Evolutionary conservation across 139 green algal genomes (phyloP).

Genomic region (Chlamydomonas applanata): DNA sequence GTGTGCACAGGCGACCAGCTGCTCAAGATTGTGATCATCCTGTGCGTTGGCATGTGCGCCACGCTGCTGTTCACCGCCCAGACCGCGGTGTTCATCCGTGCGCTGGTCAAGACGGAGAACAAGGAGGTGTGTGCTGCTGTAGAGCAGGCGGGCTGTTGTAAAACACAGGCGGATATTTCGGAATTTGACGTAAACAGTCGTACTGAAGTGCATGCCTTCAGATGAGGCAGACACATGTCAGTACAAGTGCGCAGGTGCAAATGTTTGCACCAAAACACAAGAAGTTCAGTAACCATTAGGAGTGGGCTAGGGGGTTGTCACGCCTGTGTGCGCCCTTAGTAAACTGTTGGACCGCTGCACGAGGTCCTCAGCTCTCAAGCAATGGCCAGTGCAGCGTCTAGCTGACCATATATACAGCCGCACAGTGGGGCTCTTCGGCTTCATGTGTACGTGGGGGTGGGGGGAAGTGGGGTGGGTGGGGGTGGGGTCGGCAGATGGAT

Average conservation of each 20-base stretch:
- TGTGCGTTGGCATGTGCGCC: constrained; percentile 51
- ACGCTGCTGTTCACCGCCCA: constrained; percentile 67
- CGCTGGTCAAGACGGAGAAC: constrained; percentile 50
- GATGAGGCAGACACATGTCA: neutral
- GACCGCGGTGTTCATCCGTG: constrained; percentile 57
- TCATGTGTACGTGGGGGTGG: too few relatives aligned
- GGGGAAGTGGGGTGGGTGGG: too few relatives aligned
- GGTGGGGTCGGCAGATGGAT: too few relatives aligned
- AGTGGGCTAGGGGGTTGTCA: too few relatives aligned
- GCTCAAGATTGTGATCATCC: constrained; percentile 39
- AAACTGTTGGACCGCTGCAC: too few relatives aligned
- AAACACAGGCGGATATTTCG: neutral
- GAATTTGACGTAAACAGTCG: neutral
- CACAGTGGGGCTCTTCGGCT: too few relatives aligned
- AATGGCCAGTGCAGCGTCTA: too few relatives aligned
- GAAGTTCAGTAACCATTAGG: too few relatives aligned
- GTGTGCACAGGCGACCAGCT: constrained; percentile 26
- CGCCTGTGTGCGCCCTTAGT: too few relatives aligned
- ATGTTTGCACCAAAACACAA: too few relatives aligned
- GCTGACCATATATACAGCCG: too few relatives aligned
- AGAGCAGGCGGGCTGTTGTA: neutral
- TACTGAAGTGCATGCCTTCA: neutral
- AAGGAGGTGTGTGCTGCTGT: constrained; percentile 38
- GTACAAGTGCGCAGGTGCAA: neutral
- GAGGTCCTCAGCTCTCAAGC: too few relatives aligned